Evolutionary conservation across 345 rosid species (phyloP).

Genomic region (Heritiera fomes): DNA sequence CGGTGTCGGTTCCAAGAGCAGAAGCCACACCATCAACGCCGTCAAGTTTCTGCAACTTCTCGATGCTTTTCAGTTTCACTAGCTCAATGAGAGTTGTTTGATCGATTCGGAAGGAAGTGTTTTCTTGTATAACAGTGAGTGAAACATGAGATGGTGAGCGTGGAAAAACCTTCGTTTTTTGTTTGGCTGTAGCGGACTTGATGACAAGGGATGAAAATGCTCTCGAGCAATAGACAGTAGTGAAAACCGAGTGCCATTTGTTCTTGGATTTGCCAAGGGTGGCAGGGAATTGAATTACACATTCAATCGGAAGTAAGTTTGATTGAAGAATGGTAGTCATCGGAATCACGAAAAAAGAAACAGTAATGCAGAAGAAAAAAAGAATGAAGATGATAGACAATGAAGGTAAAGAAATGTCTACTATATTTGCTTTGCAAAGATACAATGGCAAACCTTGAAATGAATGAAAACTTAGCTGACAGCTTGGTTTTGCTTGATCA

Average conservation of each 20-base stretch:
- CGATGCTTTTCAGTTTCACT: constrained; percentile 43
- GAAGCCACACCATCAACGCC: constrained; percentile 45
- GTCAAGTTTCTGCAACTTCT: constrained; percentile 34
- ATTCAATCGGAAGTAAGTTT: constrained; percentile 22
- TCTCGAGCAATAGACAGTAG: constrained; percentile 52
- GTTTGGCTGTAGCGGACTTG: neutral
- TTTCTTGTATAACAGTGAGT: constrained; percentile 27
- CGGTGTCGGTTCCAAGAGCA: constrained; percentile 34
- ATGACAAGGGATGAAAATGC: constrained; percentile 34
- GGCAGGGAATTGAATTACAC: constrained; percentile 33
- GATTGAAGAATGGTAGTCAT: constrained; percentile 28
- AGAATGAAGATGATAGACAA: too few species aligned
- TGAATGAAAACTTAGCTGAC: too few species aligned
- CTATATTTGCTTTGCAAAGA: too few species aligned
- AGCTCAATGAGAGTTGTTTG: constrained; percentile 37
- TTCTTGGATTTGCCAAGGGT: constrained; percentile 32
- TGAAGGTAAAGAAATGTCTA: too few species aligned
- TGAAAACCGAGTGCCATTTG: constrained; percentile 60
- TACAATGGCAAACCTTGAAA: too few species aligned
- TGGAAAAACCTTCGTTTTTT: neutral
- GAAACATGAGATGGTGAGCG: constrained; percentile 18
- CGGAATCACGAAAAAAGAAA: neutral
- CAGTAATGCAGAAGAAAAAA: too few species aligned
- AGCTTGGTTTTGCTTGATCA: neutral
- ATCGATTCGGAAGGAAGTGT: constrained; percentile 32